phyloP scores from a whole-genome alignment of 1,284 basidiomycete species.

The Neonothopanus nambi region DNA sequence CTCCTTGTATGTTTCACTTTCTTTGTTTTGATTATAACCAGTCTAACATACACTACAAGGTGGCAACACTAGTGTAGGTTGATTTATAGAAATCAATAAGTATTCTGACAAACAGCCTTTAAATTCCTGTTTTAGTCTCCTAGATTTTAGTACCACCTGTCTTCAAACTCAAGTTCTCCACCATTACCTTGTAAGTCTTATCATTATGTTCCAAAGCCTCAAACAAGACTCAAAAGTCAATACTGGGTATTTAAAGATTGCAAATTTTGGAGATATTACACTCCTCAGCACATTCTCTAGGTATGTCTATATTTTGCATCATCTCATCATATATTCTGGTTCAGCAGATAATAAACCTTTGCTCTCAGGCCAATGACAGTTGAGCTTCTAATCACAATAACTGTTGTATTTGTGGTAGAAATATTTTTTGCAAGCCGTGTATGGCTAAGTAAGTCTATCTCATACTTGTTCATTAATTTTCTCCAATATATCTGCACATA shows the following conservation, averaged over 20 bases:
- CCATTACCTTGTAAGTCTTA: background rate
- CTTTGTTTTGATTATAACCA: background rate
- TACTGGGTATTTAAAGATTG: background rate
- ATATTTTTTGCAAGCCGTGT: background rate
- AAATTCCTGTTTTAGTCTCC: background rate
- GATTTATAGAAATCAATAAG: too few species aligned
- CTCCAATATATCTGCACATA: too few species aligned
- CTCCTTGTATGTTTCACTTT: background rate
- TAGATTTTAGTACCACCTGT: background rate
- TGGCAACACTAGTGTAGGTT: background rate
- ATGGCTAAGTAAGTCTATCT: background rate
- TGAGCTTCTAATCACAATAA: background rate
- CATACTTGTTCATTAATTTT: too few species aligned
- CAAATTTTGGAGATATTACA: too few species aligned
- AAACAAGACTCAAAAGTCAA: too few species aligned
- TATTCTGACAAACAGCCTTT: background rate
- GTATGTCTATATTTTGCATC: too few species aligned
- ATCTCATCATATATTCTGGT: too few species aligned
- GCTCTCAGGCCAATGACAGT: background rate
- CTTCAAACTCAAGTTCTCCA: background rate
- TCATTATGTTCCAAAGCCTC: too few species aligned
- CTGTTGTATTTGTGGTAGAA: background rate
- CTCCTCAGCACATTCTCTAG: too few species aligned
- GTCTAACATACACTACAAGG: background rate
- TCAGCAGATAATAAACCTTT: too few species aligned